Evolutionary conservation across 768 basidiomycete species (phyloP), one percentile per base, ranked within the genome.

Genomic region (Auricularia heimuer): DNA sequence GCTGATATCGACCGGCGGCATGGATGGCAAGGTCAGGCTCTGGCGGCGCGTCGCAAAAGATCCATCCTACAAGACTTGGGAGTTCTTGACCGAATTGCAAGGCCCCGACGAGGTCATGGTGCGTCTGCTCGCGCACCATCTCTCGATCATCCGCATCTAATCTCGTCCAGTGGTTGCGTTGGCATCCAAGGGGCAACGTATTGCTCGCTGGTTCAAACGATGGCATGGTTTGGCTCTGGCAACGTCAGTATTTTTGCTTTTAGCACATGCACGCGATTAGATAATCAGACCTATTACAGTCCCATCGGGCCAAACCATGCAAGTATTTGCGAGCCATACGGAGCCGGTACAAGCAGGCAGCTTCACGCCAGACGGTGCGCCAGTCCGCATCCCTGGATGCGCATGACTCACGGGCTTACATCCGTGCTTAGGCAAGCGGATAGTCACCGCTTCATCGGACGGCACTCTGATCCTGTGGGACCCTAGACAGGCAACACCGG

Each of bases 61-160:
- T 10, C 63, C 65, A 3, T 66, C 63, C 2, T 90, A 86, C 77
- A 83, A 79, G 67, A 83, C 78, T 63, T 99, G 97, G 97, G 95
- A 98, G 75, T 96, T 98, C 74, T 78, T 97, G 74, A 94, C 91
- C 4, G 90, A 90, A 72, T 77, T 99, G 42, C 89, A 94, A 69
- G 96, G 96, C 2, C 92, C 93, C 7, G 94, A 97, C 76, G 97
- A 99, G 79, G 89, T 98, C 68, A 90, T 88, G 82, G 96, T 96
- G 71, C 67, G 86, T 77, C 18, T 56, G 68, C 65, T 65, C 18
- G n/a, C n/a, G 10, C 1, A 4, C 8, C 35, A 33, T 33, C 42
- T 36, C 35, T 11, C 3, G n/a, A 39, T 62, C 18, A 4, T n/a
- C 39, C 51, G 21, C 7, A 58, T 62, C 63, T 44, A 62, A 42